Conservation (phyloP, 2,329 filamentous ascomycete genomes). For the Didymellaceae sp. region DNA sequence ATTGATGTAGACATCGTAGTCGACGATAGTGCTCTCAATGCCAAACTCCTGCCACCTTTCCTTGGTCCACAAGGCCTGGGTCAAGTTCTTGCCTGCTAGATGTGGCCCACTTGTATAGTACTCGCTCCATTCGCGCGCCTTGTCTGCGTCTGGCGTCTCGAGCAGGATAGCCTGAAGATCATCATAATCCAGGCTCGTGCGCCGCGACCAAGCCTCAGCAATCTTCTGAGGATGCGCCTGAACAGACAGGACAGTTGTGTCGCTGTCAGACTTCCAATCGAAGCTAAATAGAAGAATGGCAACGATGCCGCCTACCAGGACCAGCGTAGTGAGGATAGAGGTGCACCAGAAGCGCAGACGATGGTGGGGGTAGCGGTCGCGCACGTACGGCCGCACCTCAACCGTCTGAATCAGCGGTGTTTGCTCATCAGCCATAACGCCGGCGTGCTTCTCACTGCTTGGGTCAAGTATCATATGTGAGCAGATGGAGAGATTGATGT, state of each 20-base stretch:
- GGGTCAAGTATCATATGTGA: conserved; percentile 23
- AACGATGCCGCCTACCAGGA: conserved; percentile 48
- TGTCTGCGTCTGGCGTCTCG: conserved; percentile 60
- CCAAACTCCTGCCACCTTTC: conserved; percentile 59
- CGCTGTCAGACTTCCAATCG: conserved; percentile 3
- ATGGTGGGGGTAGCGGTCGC: conserved; percentile 60
- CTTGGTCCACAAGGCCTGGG: conserved; percentile 59
- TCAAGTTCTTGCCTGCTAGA: conserved; percentile 59
- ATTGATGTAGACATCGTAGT: conserved; percentile 60
- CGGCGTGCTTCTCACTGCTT: conserved; percentile 35
- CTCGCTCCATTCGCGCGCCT: conserved; percentile 57
- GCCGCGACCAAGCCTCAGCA: conserved; percentile 50
- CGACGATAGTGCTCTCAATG: conserved; percentile 53
- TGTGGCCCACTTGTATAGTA: conserved; percentile 61
- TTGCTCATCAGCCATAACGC: conserved; percentile 60
- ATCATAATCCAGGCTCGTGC: conserved; percentile 59
- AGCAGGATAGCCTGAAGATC: conserved; percentile 62
- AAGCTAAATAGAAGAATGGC: conserved; percentile 50
- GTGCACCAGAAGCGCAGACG: conserved; percentile 71
- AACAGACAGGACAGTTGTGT: conserved; percentile 15
- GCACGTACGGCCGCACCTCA: conserved; percentile 57
- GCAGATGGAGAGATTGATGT: background rate
- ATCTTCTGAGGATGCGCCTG: conserved; percentile 32
- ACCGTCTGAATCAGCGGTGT: conserved; percentile 73
- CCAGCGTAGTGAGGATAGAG: conserved; percentile 54